Evolutionary conservation across 2,329 filamentous ascomycete genomes (phyloP).

Genomic region (Neonectria faginata): DNA sequence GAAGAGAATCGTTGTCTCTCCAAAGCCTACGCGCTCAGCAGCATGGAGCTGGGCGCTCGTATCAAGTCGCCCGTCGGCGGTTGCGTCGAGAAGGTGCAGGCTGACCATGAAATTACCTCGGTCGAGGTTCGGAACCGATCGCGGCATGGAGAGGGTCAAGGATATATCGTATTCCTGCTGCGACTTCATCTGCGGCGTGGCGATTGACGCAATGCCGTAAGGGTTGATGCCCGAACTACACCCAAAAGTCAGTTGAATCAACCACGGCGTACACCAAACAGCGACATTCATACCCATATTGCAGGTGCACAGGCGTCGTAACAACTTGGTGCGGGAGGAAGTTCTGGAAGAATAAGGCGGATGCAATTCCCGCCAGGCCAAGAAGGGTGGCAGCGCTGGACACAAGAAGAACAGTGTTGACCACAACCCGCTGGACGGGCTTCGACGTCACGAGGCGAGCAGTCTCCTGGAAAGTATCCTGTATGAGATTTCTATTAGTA

Average conservation of each 20-base stretch:
- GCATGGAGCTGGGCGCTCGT: conserved; percentile 47
- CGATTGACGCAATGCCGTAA: conserved; percentile 62
- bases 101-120: conserved; percentile 96
- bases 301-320: conserved; percentile 64
- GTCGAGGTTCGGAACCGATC: conserved; percentile 78
- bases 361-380: conserved; percentile 60
- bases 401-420: conserved; percentile 60
- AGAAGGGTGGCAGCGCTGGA: conserved; percentile 59
- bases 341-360: conserved; percentile 66
- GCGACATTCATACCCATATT: conserved; percentile 65
- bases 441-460: conserved; percentile 61
- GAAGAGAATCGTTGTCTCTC: conserved; percentile 60
- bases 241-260: conserved; percentile 29
- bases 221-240: conserved; percentile 62
- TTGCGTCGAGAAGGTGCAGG: conserved; percentile 72
- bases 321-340: conserved; percentile 68
- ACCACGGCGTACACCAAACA: neutral
- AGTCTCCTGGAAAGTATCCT: conserved; percentile 54
- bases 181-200: conserved; percentile 67
- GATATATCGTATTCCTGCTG: conserved; percentile 88
- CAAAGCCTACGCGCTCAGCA: conserved; percentile 52
- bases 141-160: conserved; percentile 80
- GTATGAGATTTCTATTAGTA: neutral
- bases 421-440: conserved; percentile 61
- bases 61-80: conserved; percentile 42